Evolutionary conservation across 495 filamentous ascomycete genomes (phyloP).

Genomic region (Cercophora samala): DNA sequence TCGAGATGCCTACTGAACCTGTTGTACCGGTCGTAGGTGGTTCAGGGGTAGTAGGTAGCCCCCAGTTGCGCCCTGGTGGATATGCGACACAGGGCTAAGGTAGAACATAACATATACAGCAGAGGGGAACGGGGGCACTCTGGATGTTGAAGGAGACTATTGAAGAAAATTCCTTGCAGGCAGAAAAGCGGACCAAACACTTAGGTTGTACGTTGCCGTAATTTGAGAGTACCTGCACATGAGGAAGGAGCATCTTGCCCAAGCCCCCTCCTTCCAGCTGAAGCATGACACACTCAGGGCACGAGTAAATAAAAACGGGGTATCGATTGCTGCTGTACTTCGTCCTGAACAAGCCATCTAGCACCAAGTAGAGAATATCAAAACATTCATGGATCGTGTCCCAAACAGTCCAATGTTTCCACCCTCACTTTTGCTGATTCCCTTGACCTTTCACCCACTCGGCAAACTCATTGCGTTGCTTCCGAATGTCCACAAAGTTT

Average conservation of each 20-base stretch:
- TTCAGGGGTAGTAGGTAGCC: not conserved
- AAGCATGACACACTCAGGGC: not conserved
- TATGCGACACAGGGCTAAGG: not conserved
- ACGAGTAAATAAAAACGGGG: not conserved
- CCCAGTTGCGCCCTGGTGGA: not conserved
- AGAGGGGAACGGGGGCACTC: not conserved
- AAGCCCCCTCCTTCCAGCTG: not conserved
- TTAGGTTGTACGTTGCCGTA: not conserved
- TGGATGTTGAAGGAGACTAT: not conserved
- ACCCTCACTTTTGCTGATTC: conserved; percentile 11
- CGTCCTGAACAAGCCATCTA: not conserved
- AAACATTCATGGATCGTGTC: not conserved
- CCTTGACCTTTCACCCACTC: conserved; percentile 58
- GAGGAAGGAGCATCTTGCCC: not conserved
- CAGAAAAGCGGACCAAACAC: not conserved
- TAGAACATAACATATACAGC: not conserved
- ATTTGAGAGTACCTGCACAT: not conserved
- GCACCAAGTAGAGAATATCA: not conserved
- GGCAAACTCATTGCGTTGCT: conserved; percentile 71
- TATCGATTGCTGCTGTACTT: not conserved
- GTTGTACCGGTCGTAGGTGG: not conserved
- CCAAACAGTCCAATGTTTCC: not conserved
- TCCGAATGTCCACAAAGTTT: conserved; percentile 56
- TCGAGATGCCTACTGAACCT: not conserved
- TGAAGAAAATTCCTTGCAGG: not conserved